These are phyloP conservation scores for Cytospora mali DNA, from an alignment of 2,329 filamentous ascomycete species.

Conservation along the genomic window DNA sequence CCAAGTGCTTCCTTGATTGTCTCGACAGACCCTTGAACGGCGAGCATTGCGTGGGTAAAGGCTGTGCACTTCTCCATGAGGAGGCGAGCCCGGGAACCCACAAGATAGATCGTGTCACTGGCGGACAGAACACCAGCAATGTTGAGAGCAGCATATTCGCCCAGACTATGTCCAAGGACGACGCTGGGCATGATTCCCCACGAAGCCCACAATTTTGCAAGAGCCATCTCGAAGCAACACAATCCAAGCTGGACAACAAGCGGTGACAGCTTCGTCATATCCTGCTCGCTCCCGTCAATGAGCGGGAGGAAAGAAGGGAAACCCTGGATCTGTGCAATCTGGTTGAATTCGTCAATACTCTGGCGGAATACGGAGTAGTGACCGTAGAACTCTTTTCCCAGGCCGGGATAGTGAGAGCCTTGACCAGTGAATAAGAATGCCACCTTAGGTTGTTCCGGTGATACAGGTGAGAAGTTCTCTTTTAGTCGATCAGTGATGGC, in stretches of 20 bases:
- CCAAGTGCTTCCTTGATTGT: slow-evolving; percentile 56
- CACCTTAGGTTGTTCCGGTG: slow-evolving; percentile 49
- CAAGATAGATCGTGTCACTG: slow-evolving; percentile 71
- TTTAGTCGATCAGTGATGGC: slow-evolving; percentile 46
- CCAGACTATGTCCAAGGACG: slow-evolving; percentile 63
- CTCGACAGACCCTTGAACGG: slow-evolving; percentile 51
- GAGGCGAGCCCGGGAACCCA: slow-evolving; percentile 67
- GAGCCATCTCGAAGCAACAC: slow-evolving; percentile 59
- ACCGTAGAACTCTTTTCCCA: slow-evolving; percentile 54
- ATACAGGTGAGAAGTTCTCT: slow-evolving; percentile 47
- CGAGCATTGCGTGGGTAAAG: slow-evolving; percentile 64
- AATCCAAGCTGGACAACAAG: slow-evolving; percentile 57
- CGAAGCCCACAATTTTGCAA: slow-evolving; percentile 57
- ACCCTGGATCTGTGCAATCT: slow-evolving; percentile 51
- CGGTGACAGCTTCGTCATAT: slow-evolving; percentile 50
- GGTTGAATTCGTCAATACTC: slow-evolving; percentile 60
- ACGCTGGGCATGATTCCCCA: slow-evolving; percentile 54
- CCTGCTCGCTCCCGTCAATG: slow-evolving; percentile 48
- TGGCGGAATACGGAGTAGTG: slow-evolving; percentile 51
- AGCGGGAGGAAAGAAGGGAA: slow-evolving; percentile 60
- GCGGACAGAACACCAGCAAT: slow-evolving; percentile 71
- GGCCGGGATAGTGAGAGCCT: slow-evolving; percentile 55
- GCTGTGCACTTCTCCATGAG: slow-evolving; percentile 66
- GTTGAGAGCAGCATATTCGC: slow-evolving; percentile 71
- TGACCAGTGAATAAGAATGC: slow-evolving; percentile 61